Base-by-base conservation (phyloP, 2,329 filamentous ascomycete species). In the Podosphaera fusca region DNA sequence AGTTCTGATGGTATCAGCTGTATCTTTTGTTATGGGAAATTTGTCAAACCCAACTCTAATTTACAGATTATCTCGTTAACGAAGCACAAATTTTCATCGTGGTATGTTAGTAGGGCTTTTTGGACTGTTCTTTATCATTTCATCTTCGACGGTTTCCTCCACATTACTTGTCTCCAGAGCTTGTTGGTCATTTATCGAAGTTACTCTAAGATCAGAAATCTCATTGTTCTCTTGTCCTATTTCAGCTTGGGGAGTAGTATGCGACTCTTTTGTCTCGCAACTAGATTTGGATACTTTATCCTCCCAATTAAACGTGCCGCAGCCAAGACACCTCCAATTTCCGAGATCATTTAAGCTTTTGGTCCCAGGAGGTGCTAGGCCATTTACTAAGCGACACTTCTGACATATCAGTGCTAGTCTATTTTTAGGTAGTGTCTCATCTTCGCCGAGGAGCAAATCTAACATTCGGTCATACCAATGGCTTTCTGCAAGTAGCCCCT, bases 391-490 rank as follows among this genome's bases (percentile, higher is more conserved):
- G 35, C 87, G 77, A 68, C 92, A 98, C 45, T 77, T 74, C 36
- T 74, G 70, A 70, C 92, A 98, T 57, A 98, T 87, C 61, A 98
- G 74, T 6, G 82, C 90, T 58, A 95, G 80, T 21, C 92, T 81
- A 69, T 96, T 96, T 72, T 88, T 94, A 2, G 90, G 80, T 10
- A 85, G 81, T 3, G 86, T 94, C 70, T 98, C 92, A 65, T 98
- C 92, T 66, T 98, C 92, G 55, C 92, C 92, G 0, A 98, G 77
- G 33, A 98, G 79, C 0, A 94, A 79, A 65, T 98, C 92, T 58
- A 98, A 74, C 56, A 98, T 81, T 57, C 90, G 81, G 68, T 98
- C 92, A 70, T 96, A 98, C 92, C 92, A 98, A 66, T 85, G 82
- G 14, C 80, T 72, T 46, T 59, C 63, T 9, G 55, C 14, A 45